Evolutionary conservation across 257 asterid genomes (phyloP).

Genomic region (Solanum lycopersicoides): DNA sequence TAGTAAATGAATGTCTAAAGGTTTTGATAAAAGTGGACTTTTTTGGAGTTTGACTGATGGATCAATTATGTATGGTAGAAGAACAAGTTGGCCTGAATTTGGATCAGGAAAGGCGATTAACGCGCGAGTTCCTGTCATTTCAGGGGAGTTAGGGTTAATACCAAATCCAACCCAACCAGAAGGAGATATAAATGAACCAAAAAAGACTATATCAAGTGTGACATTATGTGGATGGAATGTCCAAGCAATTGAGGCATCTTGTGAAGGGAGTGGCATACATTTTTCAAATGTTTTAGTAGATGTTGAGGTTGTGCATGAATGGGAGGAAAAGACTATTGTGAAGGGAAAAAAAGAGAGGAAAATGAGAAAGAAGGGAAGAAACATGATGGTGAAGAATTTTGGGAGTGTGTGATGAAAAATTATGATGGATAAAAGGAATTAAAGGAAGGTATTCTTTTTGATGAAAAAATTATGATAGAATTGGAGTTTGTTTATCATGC

Average conservation of each 20-base stretch:
- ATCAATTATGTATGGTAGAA: constrained; percentile 68
- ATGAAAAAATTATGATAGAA: neutral
- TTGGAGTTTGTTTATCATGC: neutral
- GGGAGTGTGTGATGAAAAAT: neutral
- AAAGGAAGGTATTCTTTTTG: neutral
- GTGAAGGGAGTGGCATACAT: constrained; percentile 69
- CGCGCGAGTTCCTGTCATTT: constrained; percentile 85
- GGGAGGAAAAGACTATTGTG: constrained; percentile 28
- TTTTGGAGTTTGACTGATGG: constrained; percentile 66
- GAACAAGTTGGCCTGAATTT: constrained; percentile 76
- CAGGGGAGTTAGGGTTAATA: constrained; percentile 67
- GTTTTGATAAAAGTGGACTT: constrained; percentile 72
- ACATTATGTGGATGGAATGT: constrained; percentile 66
- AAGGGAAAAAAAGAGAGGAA: constrained; percentile 12
- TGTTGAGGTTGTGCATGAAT: constrained; percentile 37
- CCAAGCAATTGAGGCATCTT: constrained; percentile 90
- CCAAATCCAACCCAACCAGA: constrained; percentile 99
- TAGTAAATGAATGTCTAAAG: constrained; percentile 60
- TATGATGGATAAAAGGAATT: neutral
- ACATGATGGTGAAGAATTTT: neutral
- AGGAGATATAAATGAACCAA: constrained; percentile 80
- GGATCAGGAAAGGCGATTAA: constrained; percentile 83
- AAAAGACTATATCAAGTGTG: constrained; percentile 72
- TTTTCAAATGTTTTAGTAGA: constrained; percentile 40
- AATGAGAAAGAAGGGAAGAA: neutral